Evolutionary conservation across 164 flowering plant species (phyloP), one percentile per base, ranked within the genome.

Genomic region (Kingdonia uniflora): DNA sequence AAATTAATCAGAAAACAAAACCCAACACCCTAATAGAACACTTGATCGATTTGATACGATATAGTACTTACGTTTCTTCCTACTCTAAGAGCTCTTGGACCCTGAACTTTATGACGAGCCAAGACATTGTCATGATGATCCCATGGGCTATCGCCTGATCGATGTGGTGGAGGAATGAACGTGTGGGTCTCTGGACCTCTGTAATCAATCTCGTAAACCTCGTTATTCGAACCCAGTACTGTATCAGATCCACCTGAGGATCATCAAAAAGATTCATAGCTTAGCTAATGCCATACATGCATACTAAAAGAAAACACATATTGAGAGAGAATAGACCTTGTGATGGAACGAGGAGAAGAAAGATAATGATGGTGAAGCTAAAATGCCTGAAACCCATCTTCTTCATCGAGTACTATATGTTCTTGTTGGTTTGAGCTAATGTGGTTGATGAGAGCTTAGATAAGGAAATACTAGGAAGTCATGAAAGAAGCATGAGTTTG

Each of bases 181-280:
- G 80, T 62, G 49, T 89, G 97, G 0, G 95, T 89, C 77, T 89
- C 86, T 0, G 97, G 97, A 8, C 97, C 97, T 68, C 82, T 79
- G 21, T 84, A 86, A 60, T 89, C 97, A 16, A 86, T 89, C 41
- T 82, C 85, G 49, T 84, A 84, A 6, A 87, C 22, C 24, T 72
- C 79, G 15, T 65, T 40, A 38, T 51, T 71, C 59, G 42, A 45
- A 37, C 55, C 58, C 5, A 29, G n/a, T n/a, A 41, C 37, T 22
- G 6, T 56, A 11, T 46, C 63, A 26, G 55, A 49, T 43, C 62
- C 57, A 33, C 22, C 54, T 42, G 51, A 17, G 11, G 45, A 42
- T 21, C 45, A 21, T 51, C 41, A 29, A 43, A 25, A 14, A 21
- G 22, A 3, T 15, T 41, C 44, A 41, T 41, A 3, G 6, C 35